phyloP scores from a whole-genome alignment of 192 early-diverging fungal genomes.

The Coemansia sp. region DNA sequence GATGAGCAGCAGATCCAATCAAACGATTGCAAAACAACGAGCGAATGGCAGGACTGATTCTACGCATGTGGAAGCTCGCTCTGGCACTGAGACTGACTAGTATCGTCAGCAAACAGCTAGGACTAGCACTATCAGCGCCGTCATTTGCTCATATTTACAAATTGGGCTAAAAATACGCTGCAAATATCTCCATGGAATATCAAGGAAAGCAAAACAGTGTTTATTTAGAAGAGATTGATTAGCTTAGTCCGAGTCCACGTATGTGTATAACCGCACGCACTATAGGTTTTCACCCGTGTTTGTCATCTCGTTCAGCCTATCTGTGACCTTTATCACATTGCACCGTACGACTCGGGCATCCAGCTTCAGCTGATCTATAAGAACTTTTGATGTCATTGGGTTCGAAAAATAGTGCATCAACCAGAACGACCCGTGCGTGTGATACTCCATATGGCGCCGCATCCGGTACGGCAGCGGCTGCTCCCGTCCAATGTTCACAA shows the following conservation, averaged over 20 bases:
- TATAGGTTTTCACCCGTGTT: slow-evolving; percentile 51
- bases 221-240: neutral
- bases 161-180: too few relatives aligned
- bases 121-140: too few relatives aligned
- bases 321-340: slow-evolving; percentile 69
- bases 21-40: too few relatives aligned
- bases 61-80: too few relatives aligned
- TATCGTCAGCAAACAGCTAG: too few relatives aligned
- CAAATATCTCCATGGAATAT: too few relatives aligned
- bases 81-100: too few relatives aligned
- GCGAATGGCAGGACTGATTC: too few relatives aligned
- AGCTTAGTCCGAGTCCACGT: too few relatives aligned
- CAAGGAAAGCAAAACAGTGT: neutral
- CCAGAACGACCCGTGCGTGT: slow-evolving; percentile 69
- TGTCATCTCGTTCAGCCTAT: slow-evolving; percentile 62
- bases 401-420: slow-evolving; percentile 78
- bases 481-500: slow-evolving; percentile 70
- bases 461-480: slow-evolving; percentile 80
- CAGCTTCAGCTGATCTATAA: slow-evolving; percentile 63
- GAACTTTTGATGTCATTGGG: slow-evolving; percentile 60
- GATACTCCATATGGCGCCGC: slow-evolving; percentile 84
- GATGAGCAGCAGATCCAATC: too few relatives aligned
- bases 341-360: slow-evolving; percentile 75
- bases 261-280: neutral
- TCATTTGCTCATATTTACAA: too few relatives aligned